Conservation (phyloP, 768 basidiomycete genomes). For the Strobilomyces confusus region DNA sequence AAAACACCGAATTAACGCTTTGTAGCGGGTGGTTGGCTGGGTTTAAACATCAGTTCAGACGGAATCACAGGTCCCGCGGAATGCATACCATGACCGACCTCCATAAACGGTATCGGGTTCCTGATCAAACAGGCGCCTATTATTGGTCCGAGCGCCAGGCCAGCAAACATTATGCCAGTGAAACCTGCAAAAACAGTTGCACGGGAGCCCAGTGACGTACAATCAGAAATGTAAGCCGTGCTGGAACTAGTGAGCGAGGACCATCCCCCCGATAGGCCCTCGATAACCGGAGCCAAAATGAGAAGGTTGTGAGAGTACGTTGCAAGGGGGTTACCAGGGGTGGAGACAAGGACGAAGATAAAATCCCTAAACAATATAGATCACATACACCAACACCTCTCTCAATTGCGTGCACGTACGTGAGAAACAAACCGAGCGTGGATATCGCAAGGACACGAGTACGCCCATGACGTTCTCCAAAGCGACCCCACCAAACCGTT, state of each 20-base stretch:
- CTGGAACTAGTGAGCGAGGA: slow-evolving; percentile 59
- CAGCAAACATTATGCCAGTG: slow-evolving; percentile 72
- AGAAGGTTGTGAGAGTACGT: slow-evolving; percentile 71
- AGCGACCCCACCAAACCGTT: slow-evolving; percentile 84
- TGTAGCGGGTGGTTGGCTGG: slow-evolving; percentile 32
- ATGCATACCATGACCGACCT: slow-evolving; percentile 22
- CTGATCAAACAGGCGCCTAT: slow-evolving; percentile 53
- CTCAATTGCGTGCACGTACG: slow-evolving; percentile 48
- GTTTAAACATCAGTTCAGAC: slow-evolving; percentile 8
- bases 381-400: neutral
- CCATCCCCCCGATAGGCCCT: slow-evolving; percentile 81
- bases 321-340: slow-evolving; percentile 52
- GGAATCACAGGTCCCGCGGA: neutral
- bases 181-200: slow-evolving; percentile 65
- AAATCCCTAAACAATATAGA: slow-evolving; percentile 52
- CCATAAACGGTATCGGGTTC: slow-evolving; percentile 35
- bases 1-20: slow-evolving; percentile 50
- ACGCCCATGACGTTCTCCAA: slow-evolving; percentile 72
- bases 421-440: slow-evolving; percentile 64
- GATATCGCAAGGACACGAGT: slow-evolving; percentile 68
- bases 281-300: slow-evolving; percentile 71
- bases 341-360: slow-evolving; percentile 75
- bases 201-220: slow-evolving; percentile 79
- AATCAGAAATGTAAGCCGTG: slow-evolving; percentile 68
- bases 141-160: slow-evolving; percentile 75